A percentile compares a stretch with the other conserved stretches of the same genome.
Conservation (phyloP, 352 stramenopile genomes). For the Elongisporangium undulatum region DNA sequence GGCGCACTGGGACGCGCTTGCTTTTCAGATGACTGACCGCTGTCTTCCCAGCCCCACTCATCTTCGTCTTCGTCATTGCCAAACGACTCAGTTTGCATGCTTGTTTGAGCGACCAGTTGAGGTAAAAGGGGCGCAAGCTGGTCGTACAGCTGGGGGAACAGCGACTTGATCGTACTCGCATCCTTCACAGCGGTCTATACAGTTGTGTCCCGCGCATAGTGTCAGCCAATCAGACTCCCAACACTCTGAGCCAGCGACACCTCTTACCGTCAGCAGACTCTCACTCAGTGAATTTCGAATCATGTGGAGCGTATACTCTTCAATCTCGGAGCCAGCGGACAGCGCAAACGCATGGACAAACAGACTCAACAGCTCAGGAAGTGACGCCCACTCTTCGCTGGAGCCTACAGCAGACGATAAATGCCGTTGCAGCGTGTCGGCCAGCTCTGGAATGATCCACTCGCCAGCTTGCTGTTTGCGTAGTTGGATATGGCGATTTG, state of each 20-base stretch:
- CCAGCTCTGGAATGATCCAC: slow-evolving; percentile 71
- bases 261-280: slow-evolving; percentile 39
- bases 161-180: slow-evolving; percentile 14
- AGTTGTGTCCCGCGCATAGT: not conserved
- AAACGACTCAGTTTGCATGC: not conserved
- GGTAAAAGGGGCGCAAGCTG: slow-evolving; percentile 20
- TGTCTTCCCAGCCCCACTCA: slow-evolving; percentile 69
- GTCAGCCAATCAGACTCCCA: not conserved
- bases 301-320: slow-evolving; percentile 73
- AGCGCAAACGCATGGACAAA: slow-evolving; percentile 63
- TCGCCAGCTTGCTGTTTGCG: slow-evolving; percentile 37
- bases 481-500: slow-evolving; percentile 44
- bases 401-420: slow-evolving; percentile 6
- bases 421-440: slow-evolving; percentile 56
- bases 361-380: slow-evolving; percentile 50
- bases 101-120: slow-evolving; percentile 8
- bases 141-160: slow-evolving; percentile 28
- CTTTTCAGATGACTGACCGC: not conserved
- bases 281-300: slow-evolving; percentile 47
- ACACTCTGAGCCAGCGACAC: not conserved
- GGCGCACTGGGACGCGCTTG: not conserved
- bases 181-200: slow-evolving; percentile 22
- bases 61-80: slow-evolving; percentile 22
- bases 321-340: slow-evolving; percentile 32
- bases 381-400: slow-evolving; percentile 18